Percentiles rank a stretch among this genome's conserved stretches.
phyloP scores from a whole-genome alignment of 257 asterid genomes.

The Gentiana macrophylla region DNA sequence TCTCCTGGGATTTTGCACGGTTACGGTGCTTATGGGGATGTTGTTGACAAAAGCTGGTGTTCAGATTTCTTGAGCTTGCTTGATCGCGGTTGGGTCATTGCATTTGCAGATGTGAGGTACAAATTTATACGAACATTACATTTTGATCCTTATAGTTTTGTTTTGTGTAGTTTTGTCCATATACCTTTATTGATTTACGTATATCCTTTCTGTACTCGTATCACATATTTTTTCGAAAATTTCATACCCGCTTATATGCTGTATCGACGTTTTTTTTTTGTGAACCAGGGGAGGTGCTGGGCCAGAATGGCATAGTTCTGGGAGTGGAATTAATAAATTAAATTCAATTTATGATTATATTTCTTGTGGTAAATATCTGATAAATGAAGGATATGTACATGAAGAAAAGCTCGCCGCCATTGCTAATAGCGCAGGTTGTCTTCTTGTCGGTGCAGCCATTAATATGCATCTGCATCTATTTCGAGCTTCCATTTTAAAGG shows the following conservation, averaged over 20 bases:
- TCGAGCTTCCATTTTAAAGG: constrained; percentile 80
- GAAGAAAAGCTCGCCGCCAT: constrained; percentile 45
- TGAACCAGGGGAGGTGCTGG: constrained; percentile 61
- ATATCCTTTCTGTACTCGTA: background rate
- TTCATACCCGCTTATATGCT: background rate
- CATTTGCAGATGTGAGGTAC: constrained; percentile 92
- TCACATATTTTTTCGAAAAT: background rate
- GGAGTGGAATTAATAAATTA: constrained; percentile 62
- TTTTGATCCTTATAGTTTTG: too few species aligned
- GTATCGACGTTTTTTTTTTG: constrained; percentile 5
- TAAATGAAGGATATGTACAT: constrained; percentile 44
- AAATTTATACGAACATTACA: too few species aligned
- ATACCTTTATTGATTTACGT: background rate
- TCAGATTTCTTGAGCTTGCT: constrained; percentile 72
- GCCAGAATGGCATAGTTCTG: constrained; percentile 64
- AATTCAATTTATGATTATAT: constrained; percentile 65
- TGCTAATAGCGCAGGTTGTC: constrained; percentile 79
- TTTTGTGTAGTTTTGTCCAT: too few species aligned
- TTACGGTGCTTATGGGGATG: constrained; percentile 89
- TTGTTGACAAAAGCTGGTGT: constrained; percentile 85
- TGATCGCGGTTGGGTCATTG: constrained; percentile 89
- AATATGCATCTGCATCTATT: constrained; percentile 69
- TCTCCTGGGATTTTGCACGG: constrained; percentile 90
- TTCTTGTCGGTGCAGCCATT: constrained; percentile 71
- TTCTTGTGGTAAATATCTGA: constrained; percentile 55